phyloP scores from a whole-genome alignment of 352 stramenopile genomes.

The Pythium aquatile region DNA sequence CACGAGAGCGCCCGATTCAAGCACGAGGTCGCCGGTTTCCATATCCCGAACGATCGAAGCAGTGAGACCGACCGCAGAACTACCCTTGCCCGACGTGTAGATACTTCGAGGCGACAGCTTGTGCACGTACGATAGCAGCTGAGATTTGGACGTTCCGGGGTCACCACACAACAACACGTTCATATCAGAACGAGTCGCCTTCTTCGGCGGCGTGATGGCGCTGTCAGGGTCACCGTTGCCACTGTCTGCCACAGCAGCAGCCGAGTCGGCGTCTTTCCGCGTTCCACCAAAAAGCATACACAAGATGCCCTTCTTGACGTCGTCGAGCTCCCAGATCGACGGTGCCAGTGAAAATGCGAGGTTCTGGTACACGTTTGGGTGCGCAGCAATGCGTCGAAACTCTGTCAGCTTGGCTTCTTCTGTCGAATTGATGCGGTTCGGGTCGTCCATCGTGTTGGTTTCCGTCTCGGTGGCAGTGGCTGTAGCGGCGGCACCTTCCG shows the following conservation, averaged over 20 bases:
- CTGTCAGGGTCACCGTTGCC: conserved; percentile 24
- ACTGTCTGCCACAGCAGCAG: conserved; percentile 28
- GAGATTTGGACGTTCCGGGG: conserved; percentile 97
- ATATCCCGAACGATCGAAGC: conserved; percentile 95
- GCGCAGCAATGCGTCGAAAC: conserved; percentile 72
- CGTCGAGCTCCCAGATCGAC: conserved; percentile 95
- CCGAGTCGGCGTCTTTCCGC: conserved; percentile 55
- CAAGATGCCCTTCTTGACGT: conserved; percentile 99
- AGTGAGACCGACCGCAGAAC: conserved; percentile 97
- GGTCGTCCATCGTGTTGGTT: conserved; percentile 27
- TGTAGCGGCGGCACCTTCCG: conserved; percentile 28
- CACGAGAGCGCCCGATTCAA: conserved; percentile 98
- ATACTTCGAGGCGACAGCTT: conserved; percentile 96
- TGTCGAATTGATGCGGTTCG: conserved; percentile 49
- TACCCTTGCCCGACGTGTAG: conserved; percentile 99
- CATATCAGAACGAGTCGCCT: conserved; percentile 94
- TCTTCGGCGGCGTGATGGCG: conserved; percentile 18
- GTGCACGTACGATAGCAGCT: conserved; percentile 97
- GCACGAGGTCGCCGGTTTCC: conserved; percentile 96
- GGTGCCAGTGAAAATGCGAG: conserved; percentile 76
- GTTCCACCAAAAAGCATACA: conserved; percentile 99
- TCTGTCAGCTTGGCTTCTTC: conserved; percentile 60
- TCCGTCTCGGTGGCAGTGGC: conserved; percentile 20
- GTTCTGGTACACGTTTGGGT: conserved; percentile 83
- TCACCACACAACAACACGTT: conserved; percentile 99